Base-by-base conservation (phyloP, 2,329 filamentous ascomycete species). In the Phialophora verrucosa region DNA sequence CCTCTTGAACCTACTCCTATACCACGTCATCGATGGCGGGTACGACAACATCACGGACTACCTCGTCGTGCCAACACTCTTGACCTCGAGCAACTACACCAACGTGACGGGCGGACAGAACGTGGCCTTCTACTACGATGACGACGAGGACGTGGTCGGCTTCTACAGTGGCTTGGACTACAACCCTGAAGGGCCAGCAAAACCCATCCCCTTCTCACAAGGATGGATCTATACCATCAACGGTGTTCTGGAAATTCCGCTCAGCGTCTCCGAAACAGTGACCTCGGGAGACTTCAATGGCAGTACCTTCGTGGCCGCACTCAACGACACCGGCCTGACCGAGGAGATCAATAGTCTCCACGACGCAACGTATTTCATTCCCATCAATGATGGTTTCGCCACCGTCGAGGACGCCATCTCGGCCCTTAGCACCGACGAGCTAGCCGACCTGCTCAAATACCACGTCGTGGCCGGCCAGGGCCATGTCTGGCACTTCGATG, bases 381-480 rank as follows among this genome's bases (percentile, higher is more conserved):
- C 62, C 14, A 23, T 54, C 50, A 56, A 65, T 44, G 62, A 61
- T 6, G 65, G 62, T 56, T 62, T 64, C 29, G 51, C 20, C 3
- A 42, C 42, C 4, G 62, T 67, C n/a, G 50, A 61, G 42, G 55
- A 53, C 27, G 62, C 62, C 20, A 62, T 67, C 38, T 67, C 65
- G 4, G 50, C 56, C 17, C 38, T 67, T 11, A 62, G 62, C 57
- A 62, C 29, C 23, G 62, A 65, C 11, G 4, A 65, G 27, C 20
- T 67, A n/a, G 50, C 51, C 3, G 62, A 67, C n/a, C 49, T 65
- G 32, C 65, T 65, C 38, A 59, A 65, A 58, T 67, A 67, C 31
- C 65, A 67, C 62, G 51, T 65, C 51, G 62, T 65, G n/a, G 35
- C 56, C 42, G 42, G 57, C 44, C 42, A 50, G 31, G 38, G 38